These are phyloP conservation scores for Tulasnella sp. DNA, from an alignment of 768 basidiomycete genomes.

Conservation along the genomic window DNA sequence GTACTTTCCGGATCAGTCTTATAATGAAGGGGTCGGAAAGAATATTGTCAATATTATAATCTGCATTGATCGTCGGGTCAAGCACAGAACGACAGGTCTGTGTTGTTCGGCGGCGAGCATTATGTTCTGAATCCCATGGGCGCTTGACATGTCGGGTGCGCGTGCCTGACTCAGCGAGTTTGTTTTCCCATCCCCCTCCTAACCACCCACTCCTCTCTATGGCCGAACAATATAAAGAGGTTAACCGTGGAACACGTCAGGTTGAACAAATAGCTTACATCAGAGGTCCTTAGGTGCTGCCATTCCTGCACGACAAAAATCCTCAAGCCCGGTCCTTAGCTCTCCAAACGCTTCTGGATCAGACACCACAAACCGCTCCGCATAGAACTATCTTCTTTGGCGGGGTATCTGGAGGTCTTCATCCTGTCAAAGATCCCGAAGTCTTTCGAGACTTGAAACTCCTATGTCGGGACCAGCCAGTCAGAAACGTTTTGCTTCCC, in stretches of 20 bases:
- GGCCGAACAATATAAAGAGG: constrained; percentile 15
- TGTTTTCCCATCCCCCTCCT: background rate
- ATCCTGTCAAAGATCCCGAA: constrained; percentile 59
- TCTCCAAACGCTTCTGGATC: constrained; percentile 73
- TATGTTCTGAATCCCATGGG: background rate
- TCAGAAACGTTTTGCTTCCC: constrained; percentile 38
- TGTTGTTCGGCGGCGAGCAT: background rate
- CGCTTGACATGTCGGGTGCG: background rate
- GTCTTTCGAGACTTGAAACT: constrained; percentile 76
- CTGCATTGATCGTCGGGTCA: background rate
- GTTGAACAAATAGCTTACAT: background rate
- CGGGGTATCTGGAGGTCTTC: constrained; percentile 55
- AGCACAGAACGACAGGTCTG: background rate
- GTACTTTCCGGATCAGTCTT: background rate
- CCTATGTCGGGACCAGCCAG: constrained; percentile 85
- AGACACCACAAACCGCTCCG: constrained; percentile 68
- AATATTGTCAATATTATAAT: too few species aligned
- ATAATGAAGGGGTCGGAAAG: background rate
- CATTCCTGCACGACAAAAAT: constrained; percentile 81
- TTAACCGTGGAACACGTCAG: background rate
- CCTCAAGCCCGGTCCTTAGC: constrained; percentile 86
- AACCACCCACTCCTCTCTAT: background rate
- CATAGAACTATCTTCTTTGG: constrained; percentile 72
- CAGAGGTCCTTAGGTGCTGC: constrained; percentile 55
- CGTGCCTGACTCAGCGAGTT: background rate